Evolutionary conservation across 1,284 basidiomycete species (phyloP), one percentile per base, ranked within the genome.

Genomic region (Phlebopus sp.): DNA sequence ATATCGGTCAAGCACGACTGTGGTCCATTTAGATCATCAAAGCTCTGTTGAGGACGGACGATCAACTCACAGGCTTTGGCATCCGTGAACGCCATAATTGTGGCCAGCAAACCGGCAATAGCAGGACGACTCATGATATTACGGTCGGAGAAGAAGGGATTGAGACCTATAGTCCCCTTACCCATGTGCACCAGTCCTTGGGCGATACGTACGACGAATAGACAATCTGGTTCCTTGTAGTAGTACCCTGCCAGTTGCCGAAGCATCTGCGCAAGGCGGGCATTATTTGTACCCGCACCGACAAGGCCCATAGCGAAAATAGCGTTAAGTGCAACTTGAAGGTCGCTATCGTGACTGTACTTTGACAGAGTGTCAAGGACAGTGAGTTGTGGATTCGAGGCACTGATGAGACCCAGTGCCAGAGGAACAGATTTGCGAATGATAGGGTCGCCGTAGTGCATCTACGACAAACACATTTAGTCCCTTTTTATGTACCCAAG

Each of bases 281-380:
- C 97, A 59, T 99, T 99, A 74, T 99, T 99, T 25, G 95, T 95
- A 31, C 97, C 97, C 0, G 96, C 96, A 29, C 97, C 97, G 44
- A 99, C 90, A 15, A 99, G 79, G 59, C 97, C 97, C 96, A 99
- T 99, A 2, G 96, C 95, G 57, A 99, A 88, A 69, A 99, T 99
- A 21, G 97, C 92, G 63, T 98, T 99, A 49, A 95, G 80, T 0
- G 96, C 97, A 13, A 99, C 97, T 48, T 85, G 81, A 31, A 98
- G 84, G 69, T 99, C 97, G 62, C 90, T 95, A 75, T 99, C 97
- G 76, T 99, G 97, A 56, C 93, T 97, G 75, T 99, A 99, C 69
- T 97, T 97, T n/a, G 95, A 98, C 6, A 99, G 83, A 0, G 94
- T 98, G 69, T 99, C 97, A 57, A 99, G 84, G 54, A 99, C 90